Conservation (phyloP, 345 rosid species). For the Hibiscus mutabilis region DNA sequence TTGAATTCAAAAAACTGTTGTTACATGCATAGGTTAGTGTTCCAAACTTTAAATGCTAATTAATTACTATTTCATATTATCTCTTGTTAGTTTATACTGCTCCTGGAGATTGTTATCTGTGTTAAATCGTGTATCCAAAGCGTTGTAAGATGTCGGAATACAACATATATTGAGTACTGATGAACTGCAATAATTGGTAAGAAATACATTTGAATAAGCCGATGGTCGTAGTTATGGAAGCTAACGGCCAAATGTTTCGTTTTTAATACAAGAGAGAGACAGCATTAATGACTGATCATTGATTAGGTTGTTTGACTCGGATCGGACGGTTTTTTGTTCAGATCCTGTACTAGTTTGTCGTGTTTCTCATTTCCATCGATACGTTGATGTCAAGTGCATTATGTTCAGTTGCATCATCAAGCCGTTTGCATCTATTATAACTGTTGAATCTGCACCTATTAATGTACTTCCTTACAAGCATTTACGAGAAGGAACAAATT, state of each 20-base stretch:
- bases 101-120: too few species aligned
- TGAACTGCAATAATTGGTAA: too few species aligned
- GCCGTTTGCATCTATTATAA: slow-evolving; percentile 3
- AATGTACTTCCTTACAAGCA: slow-evolving; percentile 25
- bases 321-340: slow-evolving; percentile 41
- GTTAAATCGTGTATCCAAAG: too few species aligned
- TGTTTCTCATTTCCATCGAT: neutral
- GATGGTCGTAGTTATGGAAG: too few species aligned
- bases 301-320: neutral
- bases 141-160: too few species aligned
- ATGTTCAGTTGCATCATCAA: slow-evolving; percentile 20
- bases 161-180: too few species aligned
- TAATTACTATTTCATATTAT: too few species aligned
- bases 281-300: too few species aligned
- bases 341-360: slow-evolving; percentile 17
- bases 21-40: neutral
- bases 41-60: neutral
- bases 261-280: too few species aligned
- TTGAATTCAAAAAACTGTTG: neutral
- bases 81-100: too few species aligned
- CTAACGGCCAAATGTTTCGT: too few species aligned
- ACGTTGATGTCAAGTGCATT: slow-evolving; percentile 13
- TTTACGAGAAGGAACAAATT: slow-evolving; percentile 20
- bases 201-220: too few species aligned
- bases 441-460: slow-evolving; percentile 7